These are phyloP conservation scores for Diplodia corticola DNA, from an alignment of 2,329 filamentous ascomycete genomes.

Conservation along the genomic window DNA sequence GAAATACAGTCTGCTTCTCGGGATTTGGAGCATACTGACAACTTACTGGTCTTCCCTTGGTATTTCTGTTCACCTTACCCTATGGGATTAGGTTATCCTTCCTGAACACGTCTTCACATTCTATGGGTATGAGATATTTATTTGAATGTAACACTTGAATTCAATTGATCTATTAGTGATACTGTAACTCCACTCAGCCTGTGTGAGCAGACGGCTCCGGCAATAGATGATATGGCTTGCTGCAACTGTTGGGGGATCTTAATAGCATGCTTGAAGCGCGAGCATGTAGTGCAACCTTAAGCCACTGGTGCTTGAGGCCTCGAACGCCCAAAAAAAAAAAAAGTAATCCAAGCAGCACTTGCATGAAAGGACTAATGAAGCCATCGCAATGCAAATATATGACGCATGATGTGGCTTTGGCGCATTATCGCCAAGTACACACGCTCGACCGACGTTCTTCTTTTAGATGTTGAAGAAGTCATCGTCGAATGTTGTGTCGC, in stretches of 20 bases:
- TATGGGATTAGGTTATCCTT: too few species aligned
- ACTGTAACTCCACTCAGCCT: background rate
- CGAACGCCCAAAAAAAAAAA: background rate
- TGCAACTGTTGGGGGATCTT: background rate
- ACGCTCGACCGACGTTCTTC: too few species aligned
- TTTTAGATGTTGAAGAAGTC: constrained; percentile 30
- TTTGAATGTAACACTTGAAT: background rate
- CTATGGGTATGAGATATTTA: too few species aligned
- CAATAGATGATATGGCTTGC: background rate
- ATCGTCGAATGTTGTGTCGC: constrained; percentile 21
- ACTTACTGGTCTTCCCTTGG: too few species aligned
- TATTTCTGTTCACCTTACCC: too few species aligned
- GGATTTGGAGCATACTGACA: too few species aligned
- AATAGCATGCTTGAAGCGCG: background rate
- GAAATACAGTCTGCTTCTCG: too few species aligned
- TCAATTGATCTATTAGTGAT: background rate
- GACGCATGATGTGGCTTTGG: constrained; percentile 12
- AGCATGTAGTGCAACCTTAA: background rate
- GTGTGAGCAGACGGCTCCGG: background rate
- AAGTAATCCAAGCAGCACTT: background rate
- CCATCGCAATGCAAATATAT: background rate
- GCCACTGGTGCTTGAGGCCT: background rate
- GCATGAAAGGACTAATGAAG: background rate
- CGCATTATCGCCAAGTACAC: background rate
- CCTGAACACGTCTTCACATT: too few species aligned